Percentiles rank a stretch among this genome's conserved stretches.
These are phyloP conservation scores for Ogataea neopini DNA, from an alignment of 805 yeast species.

Conservation along the genomic window DNA sequence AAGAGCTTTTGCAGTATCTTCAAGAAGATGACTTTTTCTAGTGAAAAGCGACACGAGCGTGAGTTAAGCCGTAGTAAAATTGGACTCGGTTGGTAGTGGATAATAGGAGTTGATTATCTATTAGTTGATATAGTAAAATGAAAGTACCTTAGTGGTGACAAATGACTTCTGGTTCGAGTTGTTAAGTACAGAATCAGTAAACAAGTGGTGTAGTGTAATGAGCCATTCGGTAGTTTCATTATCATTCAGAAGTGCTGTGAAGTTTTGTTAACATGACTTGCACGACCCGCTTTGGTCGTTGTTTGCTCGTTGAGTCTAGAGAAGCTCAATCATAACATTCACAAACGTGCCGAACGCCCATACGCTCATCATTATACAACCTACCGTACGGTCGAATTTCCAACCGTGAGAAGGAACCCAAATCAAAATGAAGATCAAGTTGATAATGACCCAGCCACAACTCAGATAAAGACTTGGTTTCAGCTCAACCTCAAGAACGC, in stretches of 20 bases:
- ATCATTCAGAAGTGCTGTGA: no score
- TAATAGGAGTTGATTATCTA: slow-evolving; percentile 26
- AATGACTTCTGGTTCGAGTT: no score
- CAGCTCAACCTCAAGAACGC: slow-evolving; percentile 33
- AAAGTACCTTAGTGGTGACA: neutral
- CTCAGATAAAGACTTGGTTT: slow-evolving; percentile 43
- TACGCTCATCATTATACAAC: slow-evolving; percentile 38
- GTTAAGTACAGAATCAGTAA: no score
- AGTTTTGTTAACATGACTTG: no score
- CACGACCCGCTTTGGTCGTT: no score
- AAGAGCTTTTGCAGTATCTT: slow-evolving; percentile 37
- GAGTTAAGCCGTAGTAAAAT: slow-evolving; percentile 33
- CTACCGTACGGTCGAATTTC: slow-evolving; percentile 42
- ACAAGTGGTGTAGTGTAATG: no score
- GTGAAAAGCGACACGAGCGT: no score
- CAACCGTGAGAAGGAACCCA: slow-evolving; percentile 44
- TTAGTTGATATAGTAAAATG: neutral
- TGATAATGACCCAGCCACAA: slow-evolving; percentile 41
- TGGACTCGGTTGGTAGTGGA: slow-evolving; percentile 33
- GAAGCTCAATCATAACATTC: slow-evolving; percentile 32
- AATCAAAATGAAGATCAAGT: slow-evolving; percentile 39
- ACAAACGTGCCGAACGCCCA: slow-evolving; percentile 44
- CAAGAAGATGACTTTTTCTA: slow-evolving; percentile 50
- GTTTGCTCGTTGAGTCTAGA: no score
- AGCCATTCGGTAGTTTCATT: no score